A percentile compares a stretch with the other conserved stretches of the same genome.
Conservation (phyloP, 2,329 filamentous ascomycete species). For the Trichoderma sp. region DNA sequence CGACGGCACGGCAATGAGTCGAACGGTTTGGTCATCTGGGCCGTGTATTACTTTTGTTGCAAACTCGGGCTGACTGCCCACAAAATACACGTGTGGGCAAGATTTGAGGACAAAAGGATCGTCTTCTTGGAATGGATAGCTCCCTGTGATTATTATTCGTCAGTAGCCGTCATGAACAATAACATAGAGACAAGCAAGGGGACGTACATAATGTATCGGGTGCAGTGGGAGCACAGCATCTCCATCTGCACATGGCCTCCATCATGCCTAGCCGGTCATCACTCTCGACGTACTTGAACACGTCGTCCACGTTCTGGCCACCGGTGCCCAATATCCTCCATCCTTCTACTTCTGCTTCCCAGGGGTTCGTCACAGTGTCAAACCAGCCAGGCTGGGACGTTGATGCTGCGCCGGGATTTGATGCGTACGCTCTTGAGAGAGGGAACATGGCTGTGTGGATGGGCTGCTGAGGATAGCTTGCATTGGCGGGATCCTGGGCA, state of each 20-base stretch:
- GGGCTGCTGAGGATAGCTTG: conserved; percentile 85
- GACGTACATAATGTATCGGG: conserved; percentile 87
- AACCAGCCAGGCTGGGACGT: conserved; percentile 65
- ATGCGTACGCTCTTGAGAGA: conserved; percentile 64
- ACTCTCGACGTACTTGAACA: conserved; percentile 83
- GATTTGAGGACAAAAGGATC: conserved; percentile 84
- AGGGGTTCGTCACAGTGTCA: conserved; percentile 87
- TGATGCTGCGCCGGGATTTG: conserved; percentile 37
- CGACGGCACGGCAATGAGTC: conserved; percentile 77
- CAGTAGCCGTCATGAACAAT: conserved; percentile 14
- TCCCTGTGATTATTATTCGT: conserved; percentile 55
- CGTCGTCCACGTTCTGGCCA: conserved; percentile 90
- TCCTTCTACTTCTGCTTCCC: conserved; percentile 85
- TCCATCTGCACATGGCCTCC: conserved; percentile 92
- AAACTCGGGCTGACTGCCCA: conserved; percentile 79
- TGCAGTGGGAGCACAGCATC: conserved; percentile 85
- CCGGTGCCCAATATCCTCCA: conserved; percentile 83
- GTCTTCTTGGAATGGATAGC: conserved; percentile 91
- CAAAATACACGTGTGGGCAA: conserved; percentile 89
- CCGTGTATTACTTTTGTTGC: conserved; percentile 68
- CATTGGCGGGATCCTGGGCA: conserved; percentile 79
- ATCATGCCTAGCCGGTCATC: conserved; percentile 81
- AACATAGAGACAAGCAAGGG: not conserved
- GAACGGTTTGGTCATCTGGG: conserved; percentile 64
- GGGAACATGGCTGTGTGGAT: conserved; percentile 93